phyloP scores from a whole-genome alignment of 345 rosid species.

The Rhodamnia argentea region DNA sequence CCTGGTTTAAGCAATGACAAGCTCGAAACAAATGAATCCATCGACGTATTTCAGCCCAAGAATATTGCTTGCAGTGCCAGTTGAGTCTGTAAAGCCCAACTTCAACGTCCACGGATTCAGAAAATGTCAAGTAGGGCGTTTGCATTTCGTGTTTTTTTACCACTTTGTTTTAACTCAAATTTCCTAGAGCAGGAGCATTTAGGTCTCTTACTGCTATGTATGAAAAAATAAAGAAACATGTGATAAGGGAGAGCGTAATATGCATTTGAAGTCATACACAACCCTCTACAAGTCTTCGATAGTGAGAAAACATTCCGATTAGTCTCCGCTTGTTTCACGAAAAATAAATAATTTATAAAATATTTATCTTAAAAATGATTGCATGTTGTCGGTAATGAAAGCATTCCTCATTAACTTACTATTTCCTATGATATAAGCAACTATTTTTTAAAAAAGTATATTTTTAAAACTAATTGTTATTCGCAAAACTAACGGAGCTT shows the following conservation, averaged over 20 bases:
- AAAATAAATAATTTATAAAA: no score
- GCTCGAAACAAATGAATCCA: background rate
- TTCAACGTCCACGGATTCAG: background rate
- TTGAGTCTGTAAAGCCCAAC: background rate
- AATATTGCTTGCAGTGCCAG: background rate
- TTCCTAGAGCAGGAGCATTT: background rate
- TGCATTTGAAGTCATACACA: background rate
- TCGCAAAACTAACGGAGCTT: no score
- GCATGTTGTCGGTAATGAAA: no score
- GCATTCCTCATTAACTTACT: no score
- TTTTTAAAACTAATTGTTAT: no score
- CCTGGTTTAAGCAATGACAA: background rate
- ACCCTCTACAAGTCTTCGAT: background rate
- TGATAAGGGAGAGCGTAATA: background rate
- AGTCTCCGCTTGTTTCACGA: no score
- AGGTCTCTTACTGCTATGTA: background rate
- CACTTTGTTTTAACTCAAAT: background rate
- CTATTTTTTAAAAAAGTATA: no score
- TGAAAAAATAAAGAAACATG: background rate
- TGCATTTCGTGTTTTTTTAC: background rate
- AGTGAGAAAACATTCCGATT: background rate
- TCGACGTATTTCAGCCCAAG: background rate
- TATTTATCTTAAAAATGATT: no score
- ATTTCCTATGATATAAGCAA: no score
- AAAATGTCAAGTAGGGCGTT: background rate